Percentiles rank a stretch among this genome's conserved stretches.
These are phyloP conservation scores for Zopfia rhizophila DNA, from an alignment of 2,329 filamentous ascomycete genomes.

Conservation along the genomic window DNA sequence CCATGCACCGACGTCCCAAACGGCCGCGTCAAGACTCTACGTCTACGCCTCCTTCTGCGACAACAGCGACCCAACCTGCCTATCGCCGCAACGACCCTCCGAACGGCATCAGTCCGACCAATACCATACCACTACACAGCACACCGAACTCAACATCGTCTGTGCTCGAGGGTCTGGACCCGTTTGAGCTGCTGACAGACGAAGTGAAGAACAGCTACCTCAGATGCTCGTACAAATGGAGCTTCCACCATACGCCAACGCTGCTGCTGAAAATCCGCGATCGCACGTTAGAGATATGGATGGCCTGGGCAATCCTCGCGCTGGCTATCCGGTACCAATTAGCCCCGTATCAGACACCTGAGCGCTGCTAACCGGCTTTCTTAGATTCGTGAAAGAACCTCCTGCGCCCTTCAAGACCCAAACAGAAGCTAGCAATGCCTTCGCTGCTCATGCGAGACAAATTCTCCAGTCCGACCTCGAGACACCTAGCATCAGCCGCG, in stretches of 20 bases:
- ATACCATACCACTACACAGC: conserved; percentile 26
- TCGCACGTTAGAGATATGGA: conserved; percentile 49
- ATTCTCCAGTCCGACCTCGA: conserved; percentile 54
- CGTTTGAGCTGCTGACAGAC: conserved; percentile 52
- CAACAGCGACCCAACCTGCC: conserved; percentile 14
- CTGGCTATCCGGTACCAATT: conserved; percentile 51
- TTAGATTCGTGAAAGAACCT: conserved; percentile 51
- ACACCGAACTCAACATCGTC: conserved; percentile 40
- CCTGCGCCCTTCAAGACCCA: conserved; percentile 48
- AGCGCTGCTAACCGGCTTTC: neutral
- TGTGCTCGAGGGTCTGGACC: conserved; percentile 46
- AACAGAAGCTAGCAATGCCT: conserved; percentile 54
- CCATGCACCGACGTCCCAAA: conserved; percentile 51
- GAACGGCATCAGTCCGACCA: conserved; percentile 31
- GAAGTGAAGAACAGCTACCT: conserved; percentile 55
- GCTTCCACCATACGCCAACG: conserved; percentile 54
- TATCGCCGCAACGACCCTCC: conserved; percentile 36
- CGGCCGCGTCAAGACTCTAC: conserved; percentile 40
- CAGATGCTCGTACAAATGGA: conserved; percentile 55
- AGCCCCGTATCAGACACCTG: neutral
- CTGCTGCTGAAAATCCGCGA: conserved; percentile 51
- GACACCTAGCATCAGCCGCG: conserved; percentile 51
- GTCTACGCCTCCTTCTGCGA: conserved; percentile 26
- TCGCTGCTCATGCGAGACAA: conserved; percentile 52
- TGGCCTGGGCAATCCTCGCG: conserved; percentile 56